Conservation (phyloP, 768 basidiomycete genomes). For the Neoboletus subvelutipes region DNA sequence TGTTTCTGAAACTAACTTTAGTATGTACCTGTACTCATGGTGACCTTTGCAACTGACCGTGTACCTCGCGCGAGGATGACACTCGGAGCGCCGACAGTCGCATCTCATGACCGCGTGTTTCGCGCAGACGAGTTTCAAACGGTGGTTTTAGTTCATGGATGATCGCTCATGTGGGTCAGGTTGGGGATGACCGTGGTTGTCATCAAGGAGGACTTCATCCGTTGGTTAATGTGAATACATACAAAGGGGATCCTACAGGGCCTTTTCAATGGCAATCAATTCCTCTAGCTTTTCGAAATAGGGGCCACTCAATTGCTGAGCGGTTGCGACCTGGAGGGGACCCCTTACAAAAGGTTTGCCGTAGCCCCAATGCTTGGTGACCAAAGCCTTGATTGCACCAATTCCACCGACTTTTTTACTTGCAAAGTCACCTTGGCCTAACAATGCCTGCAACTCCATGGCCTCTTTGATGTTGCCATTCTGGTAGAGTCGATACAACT, state of each 20-base stretch:
- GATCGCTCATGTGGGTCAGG: neutral
- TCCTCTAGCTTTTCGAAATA: constrained; percentile 43
- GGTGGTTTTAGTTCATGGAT: neutral
- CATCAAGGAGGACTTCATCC: neutral
- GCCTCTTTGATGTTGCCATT: constrained; percentile 59
- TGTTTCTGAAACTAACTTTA: neutral
- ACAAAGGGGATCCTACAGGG: constrained; percentile 17
- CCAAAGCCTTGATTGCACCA: constrained; percentile 62
- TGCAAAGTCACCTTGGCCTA: constrained; percentile 70
- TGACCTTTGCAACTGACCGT: neutral
- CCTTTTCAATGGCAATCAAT: constrained; percentile 47
- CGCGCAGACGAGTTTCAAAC: neutral
- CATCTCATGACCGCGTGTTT: neutral
- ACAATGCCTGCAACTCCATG: constrained; percentile 55
- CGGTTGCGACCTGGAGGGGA: constrained; percentile 45
- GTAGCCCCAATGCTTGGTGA: constrained; percentile 64
- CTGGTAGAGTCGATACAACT: constrained; percentile 48
- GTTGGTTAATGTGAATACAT: constrained; percentile 2
- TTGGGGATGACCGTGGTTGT: neutral
- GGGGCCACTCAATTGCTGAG: constrained; percentile 37
- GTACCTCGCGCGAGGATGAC: neutral
- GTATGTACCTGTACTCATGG: neutral
- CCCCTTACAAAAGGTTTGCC: constrained; percentile 50
- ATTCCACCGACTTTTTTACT: constrained; percentile 63
- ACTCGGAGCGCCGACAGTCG: neutral